A percentile compares a stretch with the other conserved stretches of the same genome.
Evolutionary conservation across 192 early-diverging fungal species (phyloP).

Genomic region (Entrophospora sp.): DNA sequence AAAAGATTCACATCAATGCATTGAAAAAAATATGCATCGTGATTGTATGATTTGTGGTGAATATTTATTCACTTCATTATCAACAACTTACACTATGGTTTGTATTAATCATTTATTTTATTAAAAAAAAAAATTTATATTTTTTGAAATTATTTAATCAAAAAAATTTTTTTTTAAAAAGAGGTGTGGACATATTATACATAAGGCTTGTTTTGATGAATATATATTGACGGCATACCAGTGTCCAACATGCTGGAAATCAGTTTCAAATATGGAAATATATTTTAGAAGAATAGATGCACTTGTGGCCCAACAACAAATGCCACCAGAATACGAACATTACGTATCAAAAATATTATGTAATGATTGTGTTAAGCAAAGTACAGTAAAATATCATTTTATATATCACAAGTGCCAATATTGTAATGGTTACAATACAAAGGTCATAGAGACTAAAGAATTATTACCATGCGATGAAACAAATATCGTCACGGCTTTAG

Average conservation of each 20-base stretch:
- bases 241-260: constrained; percentile 91
- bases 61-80: constrained; percentile 82
- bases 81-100: constrained; percentile 78
- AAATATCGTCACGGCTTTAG: neutral
- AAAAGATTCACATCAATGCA: constrained; percentile 77
- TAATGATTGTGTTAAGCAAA: constrained; percentile 90
- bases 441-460: constrained; percentile 56
- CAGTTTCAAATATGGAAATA: constrained; percentile 71
- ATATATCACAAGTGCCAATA: constrained; percentile 88
- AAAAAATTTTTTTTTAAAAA: constrained; percentile 22
- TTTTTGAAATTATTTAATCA: neutral
- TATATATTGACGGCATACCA: constrained; percentile 88
- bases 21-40: constrained; percentile 81
- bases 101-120: neutral
- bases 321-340: constrained; percentile 85
- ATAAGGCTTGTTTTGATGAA: constrained; percentile 73
- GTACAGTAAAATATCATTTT: constrained; percentile 83
- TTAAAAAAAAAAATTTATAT: neutral
- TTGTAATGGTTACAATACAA: constrained; percentile 89
- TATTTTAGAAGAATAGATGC: constrained; percentile 80
- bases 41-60: constrained; percentile 98
- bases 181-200: constrained; percentile 90
- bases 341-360: constrained; percentile 71
- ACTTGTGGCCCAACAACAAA: constrained; percentile 67
- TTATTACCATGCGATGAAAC: neutral